A percentile compares a stretch with the other conserved stretches of the same genome.
These are phyloP conservation scores for Alternaria ethzedia DNA, from an alignment of 2,329 filamentous ascomycete species.

Conservation along the genomic window DNA sequence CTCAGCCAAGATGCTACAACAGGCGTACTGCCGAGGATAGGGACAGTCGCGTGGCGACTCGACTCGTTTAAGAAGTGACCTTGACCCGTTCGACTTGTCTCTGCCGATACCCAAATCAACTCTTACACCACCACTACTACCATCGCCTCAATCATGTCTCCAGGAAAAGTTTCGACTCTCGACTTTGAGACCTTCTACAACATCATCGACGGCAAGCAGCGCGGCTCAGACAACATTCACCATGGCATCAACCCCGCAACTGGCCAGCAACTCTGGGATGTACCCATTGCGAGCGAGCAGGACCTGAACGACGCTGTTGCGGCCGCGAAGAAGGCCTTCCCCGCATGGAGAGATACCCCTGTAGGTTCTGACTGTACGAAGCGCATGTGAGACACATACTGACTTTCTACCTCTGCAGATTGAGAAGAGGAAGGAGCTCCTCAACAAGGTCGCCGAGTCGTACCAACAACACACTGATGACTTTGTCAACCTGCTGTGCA, in stretches of 20 bases:
- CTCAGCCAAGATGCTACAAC: slow-evolving; percentile 5
- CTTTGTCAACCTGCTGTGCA: slow-evolving; percentile 41
- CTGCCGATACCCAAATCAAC: not conserved
- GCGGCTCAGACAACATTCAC: slow-evolving; percentile 51
- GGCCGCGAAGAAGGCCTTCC: slow-evolving; percentile 56
- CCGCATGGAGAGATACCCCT: slow-evolving; percentile 52
- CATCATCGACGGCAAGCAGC: slow-evolving; percentile 59
- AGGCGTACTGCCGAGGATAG: not conserved
- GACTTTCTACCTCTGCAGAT: not conserved
- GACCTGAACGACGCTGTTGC: slow-evolving; percentile 61
- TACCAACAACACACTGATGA: slow-evolving; percentile 38
- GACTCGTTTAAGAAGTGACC: slow-evolving; percentile 5
- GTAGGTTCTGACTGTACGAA: not conserved
- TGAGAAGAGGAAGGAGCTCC: slow-evolving; percentile 42
- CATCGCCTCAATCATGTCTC: slow-evolving; percentile 50
- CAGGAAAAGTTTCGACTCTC: slow-evolving; percentile 50
- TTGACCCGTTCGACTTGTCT: not conserved
- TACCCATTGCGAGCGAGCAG: slow-evolving; percentile 56
- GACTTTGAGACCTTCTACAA: slow-evolving; percentile 58
- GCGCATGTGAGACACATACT: not conserved
- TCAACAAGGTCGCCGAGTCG: slow-evolving; percentile 34
- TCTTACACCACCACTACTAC: not conserved
- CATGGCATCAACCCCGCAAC: slow-evolving; percentile 61
- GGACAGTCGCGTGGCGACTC: not conserved
- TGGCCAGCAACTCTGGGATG: slow-evolving; percentile 56